Conservation (phyloP, 2,329 filamentous ascomycete species). For the Beauveria sp. region DNA sequence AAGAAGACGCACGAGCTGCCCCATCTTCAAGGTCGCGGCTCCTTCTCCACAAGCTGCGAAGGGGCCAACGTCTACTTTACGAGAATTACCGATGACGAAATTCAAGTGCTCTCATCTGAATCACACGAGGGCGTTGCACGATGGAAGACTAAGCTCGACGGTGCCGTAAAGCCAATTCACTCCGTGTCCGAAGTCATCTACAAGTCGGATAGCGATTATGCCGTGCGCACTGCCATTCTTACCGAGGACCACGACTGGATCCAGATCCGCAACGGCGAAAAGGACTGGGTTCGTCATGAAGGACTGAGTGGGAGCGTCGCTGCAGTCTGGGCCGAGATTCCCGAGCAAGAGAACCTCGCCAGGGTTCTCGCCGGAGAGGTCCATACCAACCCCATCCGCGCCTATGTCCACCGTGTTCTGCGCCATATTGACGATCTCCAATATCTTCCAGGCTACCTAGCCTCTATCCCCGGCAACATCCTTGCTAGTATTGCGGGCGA, state of each 20-base stretch:
- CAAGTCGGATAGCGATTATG: conserved; percentile 59
- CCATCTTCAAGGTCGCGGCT: conserved; percentile 58
- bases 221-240: conserved; percentile 68
- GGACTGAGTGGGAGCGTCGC: conserved; percentile 72
- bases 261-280: conserved; percentile 72
- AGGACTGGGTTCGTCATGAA: conserved; percentile 75
- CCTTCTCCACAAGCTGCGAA: conserved; percentile 70
- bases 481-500: conserved; percentile 57
- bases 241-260: conserved; percentile 68
- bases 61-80: conserved; percentile 86
- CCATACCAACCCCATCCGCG: conserved; percentile 67
- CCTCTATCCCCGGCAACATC: conserved; percentile 60
- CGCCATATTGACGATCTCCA: conserved; percentile 75
- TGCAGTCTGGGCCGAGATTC: conserved; percentile 72
- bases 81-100: conserved; percentile 66
- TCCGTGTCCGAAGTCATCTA: conserved; percentile 77
- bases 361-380: conserved; percentile 80
- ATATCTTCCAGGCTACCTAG: conserved; percentile 66
- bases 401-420: conserved; percentile 81
- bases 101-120: conserved; percentile 64
- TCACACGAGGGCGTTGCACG: conserved; percentile 69
- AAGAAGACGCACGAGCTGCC: conserved; percentile 77
- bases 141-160: conserved; percentile 53
- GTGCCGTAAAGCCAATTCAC: conserved; percentile 46
- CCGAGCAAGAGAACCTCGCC: conserved; percentile 64